Evolutionary conservation across 2,329 filamentous ascomycete species (phyloP).

Genomic region (Phialophora tarda): DNA sequence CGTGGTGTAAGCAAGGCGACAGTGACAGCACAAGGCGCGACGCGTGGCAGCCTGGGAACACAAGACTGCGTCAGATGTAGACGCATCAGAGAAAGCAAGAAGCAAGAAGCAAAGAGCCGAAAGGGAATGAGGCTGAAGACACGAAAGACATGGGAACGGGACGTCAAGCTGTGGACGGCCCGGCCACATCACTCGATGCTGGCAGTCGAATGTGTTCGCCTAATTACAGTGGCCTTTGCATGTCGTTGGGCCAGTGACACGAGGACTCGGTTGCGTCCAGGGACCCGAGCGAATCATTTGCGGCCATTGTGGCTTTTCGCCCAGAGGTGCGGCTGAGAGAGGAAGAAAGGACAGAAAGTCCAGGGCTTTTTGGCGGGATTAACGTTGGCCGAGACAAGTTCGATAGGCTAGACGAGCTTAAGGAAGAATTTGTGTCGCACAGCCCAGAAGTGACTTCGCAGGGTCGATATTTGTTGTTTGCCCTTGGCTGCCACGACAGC

Average conservation of each 20-base stretch:
- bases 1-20: neutral
- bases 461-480: neutral
- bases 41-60: constrained; percentile 16
- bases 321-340: constrained; percentile 1
- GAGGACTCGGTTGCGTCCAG: neutral
- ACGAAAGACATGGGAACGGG: neutral
- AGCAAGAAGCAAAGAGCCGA: neutral
- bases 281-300: neutral
- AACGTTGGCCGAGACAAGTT: neutral
- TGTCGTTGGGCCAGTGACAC: neutral
- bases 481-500: neutral
- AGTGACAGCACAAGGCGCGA: constrained; percentile 6
- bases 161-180: neutral
- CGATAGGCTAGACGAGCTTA: neutral
- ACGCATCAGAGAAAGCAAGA: neutral
- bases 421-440: neutral
- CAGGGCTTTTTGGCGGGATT: neutral
- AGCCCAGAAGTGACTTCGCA: neutral
- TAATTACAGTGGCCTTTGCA: constrained; percentile 1
- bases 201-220: neutral
- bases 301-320: neutral
- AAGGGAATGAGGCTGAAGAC: constrained; percentile 4
- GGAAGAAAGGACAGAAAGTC: neutral
- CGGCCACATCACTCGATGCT: neutral
- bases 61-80: constrained; percentile 3